Evolutionary conservation across 805 yeast species (phyloP).

Genomic region (Kockiozyma suomiensis): DNA sequence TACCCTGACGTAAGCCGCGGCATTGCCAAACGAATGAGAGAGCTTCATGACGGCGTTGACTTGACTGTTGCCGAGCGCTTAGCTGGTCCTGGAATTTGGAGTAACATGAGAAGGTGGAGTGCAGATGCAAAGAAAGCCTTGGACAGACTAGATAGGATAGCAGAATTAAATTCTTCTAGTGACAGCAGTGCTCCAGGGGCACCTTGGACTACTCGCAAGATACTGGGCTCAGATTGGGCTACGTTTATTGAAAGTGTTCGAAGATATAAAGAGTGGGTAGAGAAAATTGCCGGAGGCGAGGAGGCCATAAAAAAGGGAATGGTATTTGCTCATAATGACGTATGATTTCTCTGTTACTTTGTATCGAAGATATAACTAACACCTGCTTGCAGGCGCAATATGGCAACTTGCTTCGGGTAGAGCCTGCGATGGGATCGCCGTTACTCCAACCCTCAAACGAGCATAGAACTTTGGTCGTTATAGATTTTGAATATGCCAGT

Average conservation of each 20-base stretch:
- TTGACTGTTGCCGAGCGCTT: conserved; percentile 59
- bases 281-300: conserved; percentile 49
- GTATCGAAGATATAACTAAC: neutral
- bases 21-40: conserved; percentile 96
- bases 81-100: conserved; percentile 71
- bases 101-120: conserved; percentile 71
- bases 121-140: conserved; percentile 50
- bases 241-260: conserved; percentile 53
- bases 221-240: conserved; percentile 48
- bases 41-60: conserved; percentile 78
- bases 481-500: conserved; percentile 95
- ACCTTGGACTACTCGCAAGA: conserved; percentile 28
- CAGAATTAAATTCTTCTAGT: conserved; percentile 34
- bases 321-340: conserved; percentile 90
- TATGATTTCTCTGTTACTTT: neutral
- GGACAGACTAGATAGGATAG: conserved; percentile 47
- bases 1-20: conserved; percentile 74
- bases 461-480: conserved; percentile 81
- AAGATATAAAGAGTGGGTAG: conserved; percentile 66
- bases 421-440: conserved; percentile 55
- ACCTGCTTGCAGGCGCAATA: conserved; percentile 63
- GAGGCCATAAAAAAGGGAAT: conserved; percentile 51
- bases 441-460: conserved; percentile 52
- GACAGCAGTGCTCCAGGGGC: conserved; percentile 2
- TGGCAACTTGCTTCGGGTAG: conserved; percentile 78